Evolutionary conservation across 495 filamentous ascomycete genomes (phyloP).

Genomic region (Copromyces sp.): DNA sequence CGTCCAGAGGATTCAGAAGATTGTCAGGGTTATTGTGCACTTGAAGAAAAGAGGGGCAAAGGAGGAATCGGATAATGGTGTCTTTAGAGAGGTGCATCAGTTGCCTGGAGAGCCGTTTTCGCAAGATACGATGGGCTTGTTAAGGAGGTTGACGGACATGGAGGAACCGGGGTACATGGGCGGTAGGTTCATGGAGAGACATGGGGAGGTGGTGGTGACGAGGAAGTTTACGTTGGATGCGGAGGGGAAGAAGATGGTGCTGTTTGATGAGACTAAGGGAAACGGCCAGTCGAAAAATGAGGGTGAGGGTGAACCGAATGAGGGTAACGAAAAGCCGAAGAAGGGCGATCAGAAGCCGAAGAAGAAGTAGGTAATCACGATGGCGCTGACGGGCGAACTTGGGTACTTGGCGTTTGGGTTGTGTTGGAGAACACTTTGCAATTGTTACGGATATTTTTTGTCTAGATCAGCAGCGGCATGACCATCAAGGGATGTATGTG

Average conservation of each 20-base stretch:
- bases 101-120: not conserved
- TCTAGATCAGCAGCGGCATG: no score
- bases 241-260: not conserved
- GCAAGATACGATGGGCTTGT: not conserved
- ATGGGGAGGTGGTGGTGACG: not conserved
- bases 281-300: not conserved
- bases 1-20: not conserved
- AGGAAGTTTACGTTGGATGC: not conserved
- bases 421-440: not conserved
- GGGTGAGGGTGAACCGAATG: not conserved
- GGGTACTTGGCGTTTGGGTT: not conserved
- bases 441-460: not conserved
- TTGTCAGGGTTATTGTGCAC: not conserved
- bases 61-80: not conserved
- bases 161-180: not conserved
- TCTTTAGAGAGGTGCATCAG: not conserved
- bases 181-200: not conserved
- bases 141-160: not conserved
- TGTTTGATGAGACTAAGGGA: not conserved
- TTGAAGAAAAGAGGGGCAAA: not conserved
- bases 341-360: not conserved
- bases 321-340: not conserved
- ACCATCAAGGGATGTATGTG: no score
- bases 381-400: not conserved
- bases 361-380: not conserved